A percentile compares a stretch with the other conserved stretches of the same genome.
These are phyloP conservation scores for Plasmodium coatneyi DNA, from an alignment of 169 alveolate genomes.

Conservation along the genomic window DNA sequence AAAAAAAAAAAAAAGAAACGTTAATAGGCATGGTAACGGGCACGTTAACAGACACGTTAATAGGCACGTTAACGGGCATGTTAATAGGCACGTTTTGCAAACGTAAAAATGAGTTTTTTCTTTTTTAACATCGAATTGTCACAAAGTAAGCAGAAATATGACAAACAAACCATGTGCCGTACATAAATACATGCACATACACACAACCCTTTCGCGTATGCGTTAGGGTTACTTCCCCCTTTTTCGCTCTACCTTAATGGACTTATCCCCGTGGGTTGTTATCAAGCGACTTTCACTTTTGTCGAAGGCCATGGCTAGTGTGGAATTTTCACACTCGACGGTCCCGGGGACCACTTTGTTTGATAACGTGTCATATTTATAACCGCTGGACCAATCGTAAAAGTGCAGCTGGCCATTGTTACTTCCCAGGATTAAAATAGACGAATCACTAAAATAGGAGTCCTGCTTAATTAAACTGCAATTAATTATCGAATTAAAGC, in stretches of 20 bases:
- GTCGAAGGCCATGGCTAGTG: constrained; percentile 95
- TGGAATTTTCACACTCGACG: constrained; percentile 96
- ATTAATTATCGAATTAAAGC: constrained; percentile 94
- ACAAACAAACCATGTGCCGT: neutral
- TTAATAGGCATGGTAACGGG: neutral
- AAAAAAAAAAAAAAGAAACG: neutral
- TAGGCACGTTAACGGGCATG: neutral
- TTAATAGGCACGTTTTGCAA: neutral
- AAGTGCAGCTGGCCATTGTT: constrained; percentile 96
- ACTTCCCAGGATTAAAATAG: constrained; percentile 95
- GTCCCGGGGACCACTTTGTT: constrained; percentile 96
- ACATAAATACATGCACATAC: neutral
- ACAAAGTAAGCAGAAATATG: neutral
- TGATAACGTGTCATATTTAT: constrained; percentile 93
- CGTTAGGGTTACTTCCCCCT: neutral
- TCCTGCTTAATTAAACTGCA: constrained; percentile 90
- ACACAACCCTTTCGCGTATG: neutral
- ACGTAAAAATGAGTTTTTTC: neutral
- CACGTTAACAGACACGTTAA: neutral
- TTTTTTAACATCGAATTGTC: neutral
- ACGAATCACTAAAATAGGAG: constrained; percentile 90
- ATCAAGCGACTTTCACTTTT: constrained; percentile 94
- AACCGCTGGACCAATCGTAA: constrained; percentile 98
- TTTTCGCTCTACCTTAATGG: constrained; percentile 93
- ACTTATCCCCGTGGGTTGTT: constrained; percentile 99